Percentiles rank a stretch among this genome's conserved stretches.
These are phyloP conservation scores for Tricholoma saponaceum DNA, from an alignment of 768 basidiomycete genomes.

Conservation along the genomic window DNA sequence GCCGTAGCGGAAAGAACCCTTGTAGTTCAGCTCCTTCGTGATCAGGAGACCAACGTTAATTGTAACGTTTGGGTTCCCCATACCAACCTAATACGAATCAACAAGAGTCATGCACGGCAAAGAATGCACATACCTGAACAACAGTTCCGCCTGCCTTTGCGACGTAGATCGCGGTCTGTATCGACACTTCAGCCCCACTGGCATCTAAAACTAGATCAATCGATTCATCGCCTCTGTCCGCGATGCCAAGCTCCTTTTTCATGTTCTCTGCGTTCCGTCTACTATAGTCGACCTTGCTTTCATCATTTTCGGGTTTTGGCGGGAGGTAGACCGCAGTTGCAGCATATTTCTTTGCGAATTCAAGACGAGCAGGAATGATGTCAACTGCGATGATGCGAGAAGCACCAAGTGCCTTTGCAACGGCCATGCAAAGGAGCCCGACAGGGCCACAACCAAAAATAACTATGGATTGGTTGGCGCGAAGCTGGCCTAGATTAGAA, in stretches of 20 bases:
- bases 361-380: slow-evolving; percentile 68
- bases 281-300: slow-evolving; percentile 69
- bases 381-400: slow-evolving; percentile 82
- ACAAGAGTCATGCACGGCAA: not conserved
- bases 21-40: slow-evolving; percentile 75
- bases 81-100: slow-evolving; percentile 59
- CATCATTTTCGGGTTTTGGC: slow-evolving; percentile 52
- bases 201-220: slow-evolving; percentile 91
- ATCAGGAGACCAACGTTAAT: slow-evolving; percentile 69
- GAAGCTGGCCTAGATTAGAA: slow-evolving; percentile 67
- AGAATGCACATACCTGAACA: slow-evolving; percentile 48
- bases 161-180: slow-evolving; percentile 79
- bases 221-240: slow-evolving; percentile 62
- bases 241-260: slow-evolving; percentile 59
- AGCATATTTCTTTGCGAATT: slow-evolving; percentile 83
- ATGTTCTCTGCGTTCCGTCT: slow-evolving; percentile 65
- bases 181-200: slow-evolving; percentile 88
- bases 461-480: slow-evolving; percentile 69
- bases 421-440: slow-evolving; percentile 90
- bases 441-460: slow-evolving; percentile 88
- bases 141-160: slow-evolving; percentile 73
- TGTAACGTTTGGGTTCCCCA: slow-evolving; percentile 74
- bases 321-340: slow-evolving; percentile 77
- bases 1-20: slow-evolving; percentile 92
- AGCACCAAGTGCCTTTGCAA: slow-evolving; percentile 92